phyloP scores from a whole-genome alignment of 2,329 filamentous ascomycete genomes.

The Ophiostoma novo-ulmi region DNA sequence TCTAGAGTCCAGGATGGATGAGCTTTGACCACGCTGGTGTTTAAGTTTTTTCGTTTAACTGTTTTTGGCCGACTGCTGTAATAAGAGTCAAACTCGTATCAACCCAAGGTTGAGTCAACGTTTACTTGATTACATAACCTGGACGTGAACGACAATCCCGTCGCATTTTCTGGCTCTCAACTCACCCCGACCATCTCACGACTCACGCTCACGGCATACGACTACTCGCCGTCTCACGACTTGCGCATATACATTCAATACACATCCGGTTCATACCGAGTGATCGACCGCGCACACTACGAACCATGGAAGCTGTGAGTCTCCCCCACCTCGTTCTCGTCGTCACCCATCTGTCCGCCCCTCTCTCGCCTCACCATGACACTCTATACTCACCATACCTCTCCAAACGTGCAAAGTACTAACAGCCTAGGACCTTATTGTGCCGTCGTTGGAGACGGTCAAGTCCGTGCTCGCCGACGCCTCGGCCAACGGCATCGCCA shows the following conservation, averaged over 20 bases:
- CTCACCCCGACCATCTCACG: background rate
- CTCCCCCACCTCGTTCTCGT: background rate
- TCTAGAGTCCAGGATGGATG: background rate
- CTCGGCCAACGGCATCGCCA: constrained; percentile 18
- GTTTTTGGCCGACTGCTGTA: background rate
- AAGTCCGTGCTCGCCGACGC: constrained; percentile 25
- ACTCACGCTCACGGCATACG: background rate
- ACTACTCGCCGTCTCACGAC: background rate
- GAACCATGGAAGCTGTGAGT: constrained; percentile 14
- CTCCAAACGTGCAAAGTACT: background rate
- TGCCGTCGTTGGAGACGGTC: constrained; percentile 31
- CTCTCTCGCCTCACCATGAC: background rate
- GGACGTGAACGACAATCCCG: background rate
- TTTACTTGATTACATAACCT: background rate
- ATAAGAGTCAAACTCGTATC: background rate
- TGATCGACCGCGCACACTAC: background rate
- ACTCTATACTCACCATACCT: too few relatives aligned
- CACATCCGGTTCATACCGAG: background rate
- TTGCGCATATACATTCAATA: background rate
- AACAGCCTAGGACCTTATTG: constrained; percentile 27
- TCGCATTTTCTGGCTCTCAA: background rate
- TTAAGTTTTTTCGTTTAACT: background rate
- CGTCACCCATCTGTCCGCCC: background rate
- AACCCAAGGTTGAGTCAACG: background rate
- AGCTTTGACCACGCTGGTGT: background rate